Base-by-base conservation (phyloP, 1,284 basidiomycete genomes). In the Apiotrichum mycotoxinovorans region DNA sequence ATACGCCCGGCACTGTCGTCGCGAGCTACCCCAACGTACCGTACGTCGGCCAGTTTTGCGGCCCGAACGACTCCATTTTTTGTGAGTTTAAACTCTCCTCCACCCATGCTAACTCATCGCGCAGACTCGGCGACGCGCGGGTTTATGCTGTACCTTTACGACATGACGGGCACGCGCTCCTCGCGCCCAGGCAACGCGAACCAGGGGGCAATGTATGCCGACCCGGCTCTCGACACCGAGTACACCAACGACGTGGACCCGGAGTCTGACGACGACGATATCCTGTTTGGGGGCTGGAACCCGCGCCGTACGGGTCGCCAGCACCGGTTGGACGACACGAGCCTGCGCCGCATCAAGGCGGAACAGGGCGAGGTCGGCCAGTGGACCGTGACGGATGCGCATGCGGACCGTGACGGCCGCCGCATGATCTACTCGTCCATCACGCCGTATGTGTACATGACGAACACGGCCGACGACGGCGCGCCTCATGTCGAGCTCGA, bases 321-420 rank as follows among this genome's bases (percentile, higher is more conserved):
- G 48, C 43, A 65, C 34, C 52, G 59, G 22, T 34, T 51, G 3
- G 72, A 72, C 40, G 72, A 82, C 58, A 86, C 87, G 0, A 85
- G 82, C 20, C 83, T 95, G 82, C 85, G 85, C 62, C 79, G 87
- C 35, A 83, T 86, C 65, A 91, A 93, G 73, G 84, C 84, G 0
- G 88, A 95, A 50, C 82, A 85, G 68, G 93, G 90, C 1, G 78
- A 83, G 51, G 80, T 83, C 34, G 88, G 88, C 10, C 80, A 83
- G 34, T 96, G 93, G 93, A 95, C 93, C 0, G 88, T 96, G 54
- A 95, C 93, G 2, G 95, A 98, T 76, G 92, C 91, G 15, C 91
- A 97, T 74, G 80, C 96, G 12, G 91, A 89, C 59, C 88, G 88
- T 4, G 87, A 94, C 71, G 98, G 96, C 60, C 85, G 93, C 75